These are phyloP conservation scores for Penicillium bialowiezense DNA, from an alignment of 495 filamentous ascomycete species.

Conservation along the genomic window DNA sequence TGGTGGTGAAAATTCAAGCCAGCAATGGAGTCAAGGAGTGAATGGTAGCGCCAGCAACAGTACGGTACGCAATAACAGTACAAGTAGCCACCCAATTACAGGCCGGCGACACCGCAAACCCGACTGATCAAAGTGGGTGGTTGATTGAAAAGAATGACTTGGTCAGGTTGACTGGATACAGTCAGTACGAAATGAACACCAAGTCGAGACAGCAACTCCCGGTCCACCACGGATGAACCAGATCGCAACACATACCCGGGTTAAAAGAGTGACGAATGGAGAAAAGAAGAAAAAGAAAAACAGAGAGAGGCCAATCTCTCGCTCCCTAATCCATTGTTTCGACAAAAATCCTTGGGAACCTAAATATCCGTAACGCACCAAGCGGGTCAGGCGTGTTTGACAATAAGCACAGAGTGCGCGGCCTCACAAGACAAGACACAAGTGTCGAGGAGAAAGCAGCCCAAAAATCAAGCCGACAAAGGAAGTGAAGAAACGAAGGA, in stretches of 20 bases:
- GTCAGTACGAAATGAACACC: no score
- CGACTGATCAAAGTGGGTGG: background rate
- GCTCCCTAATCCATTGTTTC: slow-evolving; percentile 20
- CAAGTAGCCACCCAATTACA: background rate
- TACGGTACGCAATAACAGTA: no score
- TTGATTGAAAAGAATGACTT: background rate
- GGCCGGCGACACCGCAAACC: background rate
- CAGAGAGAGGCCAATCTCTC: slow-evolving; percentile 2
- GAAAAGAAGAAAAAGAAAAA: background rate
- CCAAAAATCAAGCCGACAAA: slow-evolving; percentile 4
- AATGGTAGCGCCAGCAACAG: slow-evolving; percentile 1
- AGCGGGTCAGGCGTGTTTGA: slow-evolving; percentile 5
- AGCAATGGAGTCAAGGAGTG: slow-evolving; percentile 9
- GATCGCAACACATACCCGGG: slow-evolving; percentile 11
- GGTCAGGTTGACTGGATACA: background rate
- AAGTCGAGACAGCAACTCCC: no score
- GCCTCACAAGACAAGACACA: background rate
- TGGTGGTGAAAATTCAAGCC: slow-evolving; percentile 4
- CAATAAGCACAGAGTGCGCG: background rate
- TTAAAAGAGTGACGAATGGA: slow-evolving; percentile 15
- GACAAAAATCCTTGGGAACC: slow-evolving; percentile 3
- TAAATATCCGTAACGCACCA: background rate
- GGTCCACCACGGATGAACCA: background rate
- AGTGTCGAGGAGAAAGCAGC: background rate
- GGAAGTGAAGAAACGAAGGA: slow-evolving; percentile 9